Base-by-base conservation (phyloP, 106 monocot genomes). In the Apostasia shenzhenica region DNA sequence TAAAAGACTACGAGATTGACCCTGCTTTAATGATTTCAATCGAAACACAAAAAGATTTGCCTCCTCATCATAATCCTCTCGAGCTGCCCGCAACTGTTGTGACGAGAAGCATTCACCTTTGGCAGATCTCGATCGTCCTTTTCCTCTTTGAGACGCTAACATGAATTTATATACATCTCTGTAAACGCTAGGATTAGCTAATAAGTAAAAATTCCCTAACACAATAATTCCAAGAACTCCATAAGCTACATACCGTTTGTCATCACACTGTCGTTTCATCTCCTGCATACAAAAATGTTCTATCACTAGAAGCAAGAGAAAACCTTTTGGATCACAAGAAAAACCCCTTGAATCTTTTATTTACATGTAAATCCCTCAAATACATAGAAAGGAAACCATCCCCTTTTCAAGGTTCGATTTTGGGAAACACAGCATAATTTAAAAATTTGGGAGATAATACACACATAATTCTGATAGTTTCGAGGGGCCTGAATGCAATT, bases 21-120 rank as follows among this genome's bases (percentile, higher is more conserved):
- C 95, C 77, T 95, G 95, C 81, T 95, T 92, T 46, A 95, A 68
- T 59, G 95, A 95, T 79, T 95, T 95, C 72, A 95, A 77, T 49
- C 91, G 84, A 72, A 91, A 95, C 26, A 91, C 78, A 80, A 95
- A 95, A 42, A 91, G 78, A 72, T 81, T 86, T 68, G 95, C 82
- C 76, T 86, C 91, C 64, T 91, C 84, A 41, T 88, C 83, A 78
- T 82, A 95, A 41, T 86, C 95, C 41, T 88, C 88, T 75, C 80
- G 85, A 68, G 91, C 86, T 77, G 64, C 81, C 78, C 87, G 85
- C 76, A 95, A 73, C 56, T 92, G 84, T n/a, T 86, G 82, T 6
- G 63, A 54, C 61, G 89, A 74, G 53, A 81, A 75, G 38, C 37
- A 74, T 66, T 86, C 86, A 47, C 76, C 75, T 84, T 80, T 94